Base-by-base conservation (phyloP, 1,139 yeast species). In the Kodamaea sp. region DNA sequence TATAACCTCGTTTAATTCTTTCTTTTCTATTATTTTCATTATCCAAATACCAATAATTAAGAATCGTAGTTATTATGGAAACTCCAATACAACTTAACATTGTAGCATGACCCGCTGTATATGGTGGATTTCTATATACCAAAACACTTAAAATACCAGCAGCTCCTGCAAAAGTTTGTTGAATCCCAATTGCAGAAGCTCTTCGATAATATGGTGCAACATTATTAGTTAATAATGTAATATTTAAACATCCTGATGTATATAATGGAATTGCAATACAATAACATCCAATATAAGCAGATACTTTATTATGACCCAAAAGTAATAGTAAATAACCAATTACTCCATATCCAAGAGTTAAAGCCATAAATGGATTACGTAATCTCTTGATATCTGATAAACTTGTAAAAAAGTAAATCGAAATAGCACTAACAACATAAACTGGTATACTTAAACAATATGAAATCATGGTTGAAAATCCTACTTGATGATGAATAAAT, bases 141-240 rank as follows among this genome's bases (percentile, higher is more conserved):
- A 36, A 31, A 27, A 32, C 32, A n/a, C 35, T 35, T 23, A 36
- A 29, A 25, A 36, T 27, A 31, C 38, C 38, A n/a, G 38, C 38
- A 7, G 35, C 31, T 31, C 32, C 32, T 10, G 31, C 38, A 11
- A 31, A 27, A 6, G 38, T 31, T 26, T 36, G 38, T 26, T 36
- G 38, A 6, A 36, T 31, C 7, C 38, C 38, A 10, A 36, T 24
- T 8, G 38, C 38, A 27, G 35, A 31, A 4, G 38, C 38, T 27
- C 38, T 31, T 30, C 38, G 31, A 26, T 36, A 36, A 24, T 31
- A 36, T n/a, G 38, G 38, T 8, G 38, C 38, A 8, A 36, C 35
- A 23, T 36, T 36, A 26, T 36, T 36, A 7, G 38, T 36, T 11
- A 36, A 11, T 11, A 36, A 27, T 5, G 38, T 36, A 8, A 31